phyloP scores from a whole-genome alignment of 2,329 filamentous ascomycete genomes.

The Kalaharituber pfeilii region DNA sequence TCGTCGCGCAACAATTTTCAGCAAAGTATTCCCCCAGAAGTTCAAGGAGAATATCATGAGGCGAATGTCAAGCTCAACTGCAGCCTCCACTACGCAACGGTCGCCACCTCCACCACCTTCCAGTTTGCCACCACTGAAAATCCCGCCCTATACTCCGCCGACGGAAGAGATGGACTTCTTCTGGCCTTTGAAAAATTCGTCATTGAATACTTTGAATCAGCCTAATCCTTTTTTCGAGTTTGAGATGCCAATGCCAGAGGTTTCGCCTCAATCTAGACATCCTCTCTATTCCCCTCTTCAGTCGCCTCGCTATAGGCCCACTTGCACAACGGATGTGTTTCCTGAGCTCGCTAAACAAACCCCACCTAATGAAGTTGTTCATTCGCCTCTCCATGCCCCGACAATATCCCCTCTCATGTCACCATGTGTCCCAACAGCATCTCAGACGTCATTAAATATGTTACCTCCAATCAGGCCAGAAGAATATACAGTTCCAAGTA shows the following conservation, averaged over 20 bases:
- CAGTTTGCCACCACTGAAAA: constrained; percentile 8
- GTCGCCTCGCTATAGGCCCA: constrained; percentile 11
- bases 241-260: constrained; percentile 4
- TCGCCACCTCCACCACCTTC: constrained; percentile 16
- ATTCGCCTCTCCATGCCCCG: constrained; percentile 17
- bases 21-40: constrained; percentile 21
- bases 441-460: constrained; percentile 16
- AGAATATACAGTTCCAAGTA: constrained; percentile 18
- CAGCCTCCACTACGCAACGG: constrained; percentile 12
- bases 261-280: constrained; percentile 2
- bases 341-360: constrained; percentile 13
- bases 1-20: constrained; percentile 19
- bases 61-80: constrained; percentile 20
- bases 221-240: constrained; percentile 13
- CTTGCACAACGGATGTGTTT: constrained; percentile 14
- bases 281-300: constrained; percentile 14
- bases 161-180: constrained; percentile 21
- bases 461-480: constrained; percentile 5
- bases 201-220: constrained; percentile 9
- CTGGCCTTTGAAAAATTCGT: constrained; percentile 9
- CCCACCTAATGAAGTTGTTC: constrained; percentile 11
- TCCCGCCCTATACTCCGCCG: constrained; percentile 16
- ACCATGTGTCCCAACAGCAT: constrained; percentile 14
- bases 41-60: constrained; percentile 21
- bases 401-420: constrained; percentile 17